A percentile compares a stretch with the other conserved stretches of the same genome.
phyloP scores from a whole-genome alignment of 163 green algal species.

The Chloromonas sp. region DNA sequence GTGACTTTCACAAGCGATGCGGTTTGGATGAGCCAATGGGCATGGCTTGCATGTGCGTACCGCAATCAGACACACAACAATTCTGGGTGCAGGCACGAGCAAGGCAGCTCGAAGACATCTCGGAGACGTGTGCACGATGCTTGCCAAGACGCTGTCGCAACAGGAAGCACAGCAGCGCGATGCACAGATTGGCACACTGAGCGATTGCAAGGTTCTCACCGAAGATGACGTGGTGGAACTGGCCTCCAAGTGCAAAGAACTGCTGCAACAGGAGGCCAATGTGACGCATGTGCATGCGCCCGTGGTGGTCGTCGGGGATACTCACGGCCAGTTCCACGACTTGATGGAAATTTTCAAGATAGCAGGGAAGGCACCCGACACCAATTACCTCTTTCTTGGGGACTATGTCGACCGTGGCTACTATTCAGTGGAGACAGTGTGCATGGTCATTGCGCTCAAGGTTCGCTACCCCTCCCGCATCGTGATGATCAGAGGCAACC shows the following conservation, averaged over 20 bases:
- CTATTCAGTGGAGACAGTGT: conserved; percentile 94
- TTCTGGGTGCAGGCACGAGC: too few relatives aligned
- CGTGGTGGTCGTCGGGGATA: conserved; percentile 95
- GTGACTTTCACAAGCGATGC: too few relatives aligned
- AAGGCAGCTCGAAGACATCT: too few relatives aligned
- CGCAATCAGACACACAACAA: too few relatives aligned
- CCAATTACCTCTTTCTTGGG: conserved; percentile 97
- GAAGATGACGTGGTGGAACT: conserved; percentile 86
- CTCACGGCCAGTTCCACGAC: conserved; percentile 99
- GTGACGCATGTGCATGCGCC: conserved; percentile 89
- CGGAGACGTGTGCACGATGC: background rate
- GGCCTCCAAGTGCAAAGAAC: conserved; percentile 84
- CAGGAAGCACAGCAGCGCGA: background rate
- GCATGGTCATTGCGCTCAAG: conserved; percentile 83
- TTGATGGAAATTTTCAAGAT: conserved; percentile 98
- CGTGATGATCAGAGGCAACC: conserved; percentile 95
- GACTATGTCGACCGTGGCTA: conserved; percentile 97
- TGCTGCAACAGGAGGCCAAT: conserved; percentile 95
- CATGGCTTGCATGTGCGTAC: too few relatives aligned
- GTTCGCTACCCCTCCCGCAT: conserved; percentile 91
- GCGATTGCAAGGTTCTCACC: conserved; percentile 71
- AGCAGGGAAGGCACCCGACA: conserved; percentile 80
- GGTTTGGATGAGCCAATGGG: too few relatives aligned
- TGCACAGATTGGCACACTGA: conserved; percentile 57
- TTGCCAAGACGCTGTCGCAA: conserved; percentile 1